Evolutionary conservation across 2,329 filamentous ascomycete genomes (phyloP).

Genomic region (Verticillium nubilum): DNA sequence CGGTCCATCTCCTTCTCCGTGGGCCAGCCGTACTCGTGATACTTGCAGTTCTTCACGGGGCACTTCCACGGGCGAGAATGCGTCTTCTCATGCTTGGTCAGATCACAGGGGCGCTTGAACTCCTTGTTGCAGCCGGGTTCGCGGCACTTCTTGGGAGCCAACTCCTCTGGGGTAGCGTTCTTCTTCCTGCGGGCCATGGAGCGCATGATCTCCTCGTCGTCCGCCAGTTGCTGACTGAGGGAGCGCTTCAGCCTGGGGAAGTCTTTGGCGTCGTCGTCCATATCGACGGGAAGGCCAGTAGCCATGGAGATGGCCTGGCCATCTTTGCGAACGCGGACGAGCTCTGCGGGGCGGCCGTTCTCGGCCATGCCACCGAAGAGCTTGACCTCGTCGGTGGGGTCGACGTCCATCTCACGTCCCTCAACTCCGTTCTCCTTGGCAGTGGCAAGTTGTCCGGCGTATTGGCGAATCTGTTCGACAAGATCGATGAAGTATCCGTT

Average conservation of each 20-base stretch:
- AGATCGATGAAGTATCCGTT: conserved; percentile 97
- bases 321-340: conserved; percentile 76
- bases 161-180: conserved; percentile 79
- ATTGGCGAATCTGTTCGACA: conserved; percentile 85
- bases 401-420: conserved; percentile 52
- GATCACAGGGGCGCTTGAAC: conserved; percentile 94
- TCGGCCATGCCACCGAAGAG: conserved; percentile 76
- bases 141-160: conserved; percentile 72
- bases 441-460: conserved; percentile 77
- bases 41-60: conserved; percentile 75
- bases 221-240: conserved; percentile 63
- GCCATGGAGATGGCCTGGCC: conserved; percentile 75
- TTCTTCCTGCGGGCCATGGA: conserved; percentile 97
- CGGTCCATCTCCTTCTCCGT: conserved; percentile 97
- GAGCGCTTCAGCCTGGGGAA: conserved; percentile 58
- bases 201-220: conserved; percentile 77
- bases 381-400: conserved; percentile 65
- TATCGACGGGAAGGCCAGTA: conserved; percentile 59
- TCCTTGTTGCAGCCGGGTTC: conserved; percentile 77
- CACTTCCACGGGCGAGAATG: conserved; percentile 98
- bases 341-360: conserved; percentile 77
- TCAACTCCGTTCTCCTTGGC: conserved; percentile 62
- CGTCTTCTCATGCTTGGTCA: conserved; percentile 98
- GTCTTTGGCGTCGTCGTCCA: conserved; percentile 40
- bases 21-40: conserved; percentile 84